Conservation (phyloP, 495 filamentous ascomycete species). For the Platismatia glauca region DNA sequence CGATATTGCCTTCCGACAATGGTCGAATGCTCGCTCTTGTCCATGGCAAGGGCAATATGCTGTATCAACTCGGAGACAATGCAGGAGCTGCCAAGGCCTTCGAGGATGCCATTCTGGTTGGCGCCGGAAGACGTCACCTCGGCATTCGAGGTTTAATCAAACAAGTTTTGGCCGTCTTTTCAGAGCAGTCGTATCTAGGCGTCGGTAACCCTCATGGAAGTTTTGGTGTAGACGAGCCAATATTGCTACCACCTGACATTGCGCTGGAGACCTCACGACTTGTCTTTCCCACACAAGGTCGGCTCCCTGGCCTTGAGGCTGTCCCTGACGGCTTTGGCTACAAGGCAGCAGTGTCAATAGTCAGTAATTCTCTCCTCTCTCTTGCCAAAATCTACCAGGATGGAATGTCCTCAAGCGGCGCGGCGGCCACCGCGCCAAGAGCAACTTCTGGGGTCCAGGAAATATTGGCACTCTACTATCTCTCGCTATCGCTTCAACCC, state of each 20-base stretch:
- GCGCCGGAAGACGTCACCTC: slow-evolving; percentile 59
- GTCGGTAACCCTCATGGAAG: slow-evolving; percentile 26
- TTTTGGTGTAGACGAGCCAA: slow-evolving; percentile 42
- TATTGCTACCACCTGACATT: slow-evolving; percentile 74
- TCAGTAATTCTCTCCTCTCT: slow-evolving; percentile 90
- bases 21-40: slow-evolving; percentile 85
- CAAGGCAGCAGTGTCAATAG: slow-evolving; percentile 81
- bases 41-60: slow-evolving; percentile 97
- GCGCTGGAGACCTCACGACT: slow-evolving; percentile 76
- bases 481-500: slow-evolving; percentile 88
- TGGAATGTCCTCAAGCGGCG: slow-evolving; percentile 76
- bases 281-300: slow-evolving; percentile 70
- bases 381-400: slow-evolving; percentile 98
- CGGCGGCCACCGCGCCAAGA: slow-evolving; percentile 46
- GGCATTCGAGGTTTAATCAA: slow-evolving; percentile 75
- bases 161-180: slow-evolving; percentile 67
- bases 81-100: slow-evolving; percentile 79
- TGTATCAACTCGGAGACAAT: slow-evolving; percentile 86
- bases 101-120: slow-evolving; percentile 89
- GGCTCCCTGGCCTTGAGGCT: slow-evolving; percentile 73
- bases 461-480: slow-evolving; percentile 91
- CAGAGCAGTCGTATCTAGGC: slow-evolving; percentile 32
- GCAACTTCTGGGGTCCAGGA: slow-evolving; percentile 74
- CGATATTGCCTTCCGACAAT: slow-evolving; percentile 80
- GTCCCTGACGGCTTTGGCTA: slow-evolving; percentile 63